Evolutionary conservation across 2,329 filamentous ascomycete species (phyloP).

Genomic region (Spiromastix sp.): DNA sequence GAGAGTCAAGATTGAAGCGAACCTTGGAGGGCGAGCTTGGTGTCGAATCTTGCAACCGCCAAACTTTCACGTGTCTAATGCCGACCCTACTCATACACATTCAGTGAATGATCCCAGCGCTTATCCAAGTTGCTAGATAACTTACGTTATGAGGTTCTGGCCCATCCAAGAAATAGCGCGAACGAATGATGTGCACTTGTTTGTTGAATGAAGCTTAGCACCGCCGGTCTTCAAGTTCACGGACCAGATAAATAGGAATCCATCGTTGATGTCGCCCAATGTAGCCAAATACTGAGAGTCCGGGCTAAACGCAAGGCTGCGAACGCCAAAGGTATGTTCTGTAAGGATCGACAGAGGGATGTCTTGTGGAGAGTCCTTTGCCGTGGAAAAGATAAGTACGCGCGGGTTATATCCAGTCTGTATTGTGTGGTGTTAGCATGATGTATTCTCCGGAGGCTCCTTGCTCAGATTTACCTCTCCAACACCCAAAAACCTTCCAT

Average conservation of each 20-base stretch:
- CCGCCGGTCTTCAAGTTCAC: constrained; percentile 73
- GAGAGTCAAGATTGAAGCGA: constrained; percentile 37
- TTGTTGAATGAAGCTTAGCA: constrained; percentile 70
- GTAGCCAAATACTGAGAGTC: constrained; percentile 82
- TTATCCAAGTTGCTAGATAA: constrained; percentile 6
- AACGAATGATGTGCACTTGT: constrained; percentile 83
- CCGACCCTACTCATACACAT: constrained; percentile 44
- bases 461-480: constrained; percentile 56
- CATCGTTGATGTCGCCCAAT: constrained; percentile 80
- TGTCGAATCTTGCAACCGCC: constrained; percentile 64
- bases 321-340: constrained; percentile 85
- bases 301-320: constrained; percentile 77
- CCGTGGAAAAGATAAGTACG: constrained; percentile 78
- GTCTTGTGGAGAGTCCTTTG: constrained; percentile 65
- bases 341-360: constrained; percentile 72
- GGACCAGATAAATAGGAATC: constrained; percentile 85
- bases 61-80: constrained; percentile 85
- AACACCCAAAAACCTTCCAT: constrained; percentile 79
- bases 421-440: constrained; percentile 19
- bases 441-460: not conserved
- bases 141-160: constrained; percentile 62
- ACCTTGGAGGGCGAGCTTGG: constrained; percentile 54
- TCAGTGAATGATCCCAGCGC: constrained; percentile 7
- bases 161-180: constrained; percentile 88
- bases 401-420: constrained; percentile 83